Conservation (phyloP, 106 monocot genomes). For the Alisma plantagoaquatica region DNA sequence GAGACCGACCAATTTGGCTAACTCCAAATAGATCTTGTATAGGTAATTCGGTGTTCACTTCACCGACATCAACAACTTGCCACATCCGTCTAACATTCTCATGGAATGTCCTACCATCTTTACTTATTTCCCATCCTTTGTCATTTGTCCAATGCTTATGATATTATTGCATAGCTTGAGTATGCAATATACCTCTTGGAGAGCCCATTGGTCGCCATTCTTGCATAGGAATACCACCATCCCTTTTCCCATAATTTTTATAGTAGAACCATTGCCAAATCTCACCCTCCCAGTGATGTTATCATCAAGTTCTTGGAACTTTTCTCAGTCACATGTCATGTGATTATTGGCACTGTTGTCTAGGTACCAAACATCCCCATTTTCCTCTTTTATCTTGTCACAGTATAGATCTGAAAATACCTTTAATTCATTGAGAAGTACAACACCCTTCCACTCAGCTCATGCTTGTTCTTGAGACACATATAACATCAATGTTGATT, state of each 20-base stretch:
- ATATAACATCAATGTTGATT: neutral
- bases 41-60: too few species aligned
- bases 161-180: conserved; percentile 3
- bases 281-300: conserved; percentile 1
- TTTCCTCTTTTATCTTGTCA: neutral
- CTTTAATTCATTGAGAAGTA: neutral
- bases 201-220: too few species aligned
- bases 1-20: neutral
- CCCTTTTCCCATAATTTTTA: conserved; percentile 5
- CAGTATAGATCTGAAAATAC: neutral
- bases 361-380: neutral
- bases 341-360: neutral
- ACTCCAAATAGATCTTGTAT: too few species aligned
- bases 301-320: conserved; percentile 3
- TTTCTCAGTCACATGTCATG: conserved; percentile 3
- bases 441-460: neutral
- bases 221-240: neutral
- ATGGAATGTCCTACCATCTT: neutral
- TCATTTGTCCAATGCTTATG: conserved; percentile 1
- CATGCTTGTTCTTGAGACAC: neutral
- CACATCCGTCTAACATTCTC: neutral
- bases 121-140: neutral
- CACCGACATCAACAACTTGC: too few species aligned
- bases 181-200: neutral
- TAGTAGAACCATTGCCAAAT: neutral